Base-by-base conservation (phyloP, 129 eudicot genomes). In the Kitagawia praeruptora region DNA sequence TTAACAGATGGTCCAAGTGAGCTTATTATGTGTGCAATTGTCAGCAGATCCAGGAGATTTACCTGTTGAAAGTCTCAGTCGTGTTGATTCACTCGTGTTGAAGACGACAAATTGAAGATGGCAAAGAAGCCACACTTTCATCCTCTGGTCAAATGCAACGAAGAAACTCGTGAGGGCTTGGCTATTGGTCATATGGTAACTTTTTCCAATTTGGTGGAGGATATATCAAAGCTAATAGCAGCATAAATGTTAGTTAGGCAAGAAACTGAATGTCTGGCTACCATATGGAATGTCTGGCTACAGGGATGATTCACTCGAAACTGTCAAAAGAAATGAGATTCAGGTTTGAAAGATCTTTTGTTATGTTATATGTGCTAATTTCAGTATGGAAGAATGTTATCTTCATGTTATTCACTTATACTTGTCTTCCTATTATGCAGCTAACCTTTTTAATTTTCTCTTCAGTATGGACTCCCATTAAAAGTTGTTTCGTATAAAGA, bases 281-380 rank as follows among this genome's bases (percentile, higher is more conserved):
- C n/a, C n/a, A n/a, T n/a, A n/a, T n/a, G n/a, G n/a, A n/a, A n/a
- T n/a, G n/a, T n/a, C 98, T 70, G 98, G 98, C n/a, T 94, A 94
- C 86, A 89, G 98, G 89, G 98, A 94, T 86, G 98, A 94, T 82
- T 94, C 98, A n/a, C 96, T 94, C 56, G 97, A 94, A 89, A 94
- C 98, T 44, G 98, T 94, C 81, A 89, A 94, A 83, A 87, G 98
- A 85, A 94, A 94, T 70, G 93, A 94, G 84, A 73, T 94, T 83
- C 98, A 93, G 96, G 98, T 93, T 67, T 42, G 25, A 6, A 41
- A 75, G 2, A 67, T 42, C 14, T 72, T 79, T 48, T 31, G 16
- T 46, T 31, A 56, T 70, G n/a, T n/a, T n/a, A n/a, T n/a, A n/a
- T n/a, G 40, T 80, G 84, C 47, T 75, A 11, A 42, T 67, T 51